Percentiles rank a stretch among this genome's conserved stretches.
Conservation (phyloP, 2,329 filamentous ascomycete genomes). For the Fusarium sp. region DNA sequence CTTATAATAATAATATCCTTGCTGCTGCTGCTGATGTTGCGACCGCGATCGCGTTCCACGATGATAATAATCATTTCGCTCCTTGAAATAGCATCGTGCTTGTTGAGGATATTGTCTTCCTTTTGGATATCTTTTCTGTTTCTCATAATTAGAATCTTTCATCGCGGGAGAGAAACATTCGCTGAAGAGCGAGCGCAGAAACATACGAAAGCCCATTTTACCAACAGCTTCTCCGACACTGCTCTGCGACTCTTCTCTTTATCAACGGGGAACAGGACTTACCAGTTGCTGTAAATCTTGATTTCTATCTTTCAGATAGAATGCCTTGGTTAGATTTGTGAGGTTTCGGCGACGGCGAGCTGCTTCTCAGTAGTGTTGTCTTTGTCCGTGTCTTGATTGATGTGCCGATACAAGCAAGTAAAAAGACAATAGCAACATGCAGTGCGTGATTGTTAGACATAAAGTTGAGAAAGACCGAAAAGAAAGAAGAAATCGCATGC, state of each 20-base stretch:
- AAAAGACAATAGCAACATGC: not conserved
- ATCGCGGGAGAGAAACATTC: constrained; percentile 1
- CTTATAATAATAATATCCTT: not conserved
- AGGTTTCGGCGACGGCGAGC: not conserved
- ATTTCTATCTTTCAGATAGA: not conserved
- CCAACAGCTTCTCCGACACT: constrained; percentile 5
- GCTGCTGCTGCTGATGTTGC: constrained; percentile 4
- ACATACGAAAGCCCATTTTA: constrained; percentile 28
- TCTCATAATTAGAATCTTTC: constrained; percentile 12
- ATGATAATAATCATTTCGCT: not conserved
- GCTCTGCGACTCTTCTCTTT: constrained; percentile 10
- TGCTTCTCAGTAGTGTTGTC: constrained; percentile 14
- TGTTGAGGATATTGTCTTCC: not conserved
- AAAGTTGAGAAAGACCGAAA: not conserved
- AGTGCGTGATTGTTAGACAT: not conserved
- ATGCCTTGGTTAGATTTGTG: not conserved
- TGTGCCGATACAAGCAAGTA: not conserved
- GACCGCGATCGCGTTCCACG: constrained; percentile 1
- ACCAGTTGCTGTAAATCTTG: constrained; percentile 6
- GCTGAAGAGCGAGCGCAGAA: constrained; percentile 30
- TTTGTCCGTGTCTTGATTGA: constrained; percentile 13
- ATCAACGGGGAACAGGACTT: not conserved
- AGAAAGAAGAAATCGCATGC: not conserved
- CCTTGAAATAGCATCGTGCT: not conserved
- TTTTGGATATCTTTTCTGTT: constrained; percentile 8